Percentiles rank a stretch among this genome's conserved stretches.
phyloP scores from a whole-genome alignment of 2,329 filamentous ascomycete species.

The Fusarium sp. region DNA sequence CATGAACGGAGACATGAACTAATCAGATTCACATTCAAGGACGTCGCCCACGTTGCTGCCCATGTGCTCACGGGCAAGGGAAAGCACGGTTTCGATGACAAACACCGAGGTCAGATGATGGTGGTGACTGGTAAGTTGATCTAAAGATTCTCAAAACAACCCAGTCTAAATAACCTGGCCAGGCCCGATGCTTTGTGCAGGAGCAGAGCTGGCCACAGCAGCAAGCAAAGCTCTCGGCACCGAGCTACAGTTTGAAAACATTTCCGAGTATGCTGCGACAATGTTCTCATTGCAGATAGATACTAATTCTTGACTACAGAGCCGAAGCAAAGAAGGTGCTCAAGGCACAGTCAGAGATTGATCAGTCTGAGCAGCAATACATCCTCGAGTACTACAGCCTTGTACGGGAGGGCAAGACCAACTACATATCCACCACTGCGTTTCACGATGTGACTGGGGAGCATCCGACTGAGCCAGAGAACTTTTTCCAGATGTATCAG shows the following conservation, averaged over 20 bases:
- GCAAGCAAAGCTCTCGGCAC: slow-evolving; percentile 62
- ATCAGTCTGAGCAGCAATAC: slow-evolving; percentile 17
- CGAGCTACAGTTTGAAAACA: slow-evolving; percentile 49
- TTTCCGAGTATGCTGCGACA: slow-evolving; percentile 24
- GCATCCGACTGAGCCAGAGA: slow-evolving; percentile 12
- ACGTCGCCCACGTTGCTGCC: slow-evolving; percentile 27
- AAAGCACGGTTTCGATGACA: slow-evolving; percentile 27
- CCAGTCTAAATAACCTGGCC: too few species aligned
- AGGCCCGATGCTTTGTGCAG: slow-evolving; percentile 64
- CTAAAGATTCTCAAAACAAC: too few species aligned
- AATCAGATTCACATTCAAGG: background rate
- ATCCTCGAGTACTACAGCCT: slow-evolving; percentile 29
- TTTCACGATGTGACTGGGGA: slow-evolving; percentile 21
- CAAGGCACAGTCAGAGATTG: slow-evolving; percentile 11
- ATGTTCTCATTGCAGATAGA: too few species aligned
- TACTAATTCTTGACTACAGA: background rate
- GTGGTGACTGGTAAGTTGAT: slow-evolving; percentile 9
- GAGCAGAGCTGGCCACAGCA: slow-evolving; percentile 62
- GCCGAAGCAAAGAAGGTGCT: slow-evolving; percentile 22
- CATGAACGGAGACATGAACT: background rate
- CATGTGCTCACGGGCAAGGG: slow-evolving; percentile 28
- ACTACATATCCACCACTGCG: slow-evolving; percentile 12
- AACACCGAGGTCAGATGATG: slow-evolving; percentile 26
- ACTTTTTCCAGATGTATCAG: slow-evolving; percentile 32
- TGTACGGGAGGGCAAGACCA: slow-evolving; percentile 23